Conservation (phyloP, 495 filamentous ascomycete species). For the Penicillium atrosanguineum region DNA sequence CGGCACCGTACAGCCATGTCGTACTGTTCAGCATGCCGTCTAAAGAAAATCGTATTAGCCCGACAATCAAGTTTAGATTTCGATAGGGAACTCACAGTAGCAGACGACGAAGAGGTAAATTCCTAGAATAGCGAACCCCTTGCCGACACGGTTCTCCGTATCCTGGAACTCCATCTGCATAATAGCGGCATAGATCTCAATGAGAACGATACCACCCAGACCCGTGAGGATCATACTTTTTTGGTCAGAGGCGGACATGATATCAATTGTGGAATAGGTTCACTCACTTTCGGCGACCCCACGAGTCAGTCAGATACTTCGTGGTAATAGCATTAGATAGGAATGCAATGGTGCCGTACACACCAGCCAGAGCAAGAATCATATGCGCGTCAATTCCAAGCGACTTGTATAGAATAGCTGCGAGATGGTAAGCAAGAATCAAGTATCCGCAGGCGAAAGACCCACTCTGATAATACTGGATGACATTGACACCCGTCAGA, state of each 20-base stretch:
- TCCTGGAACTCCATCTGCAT: constrained; percentile 58
- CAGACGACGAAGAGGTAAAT: constrained; percentile 58
- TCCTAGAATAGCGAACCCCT: constrained; percentile 59
- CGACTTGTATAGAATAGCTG: constrained; percentile 54
- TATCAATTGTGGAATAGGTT: background rate
- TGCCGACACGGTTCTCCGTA: constrained; percentile 52
- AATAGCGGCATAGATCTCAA: constrained; percentile 58
- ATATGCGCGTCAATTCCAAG: constrained; percentile 50
- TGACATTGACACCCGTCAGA: constrained; percentile 57
- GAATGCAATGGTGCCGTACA: constrained; percentile 57
- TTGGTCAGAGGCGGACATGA: background rate
- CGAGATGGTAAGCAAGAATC: background rate
- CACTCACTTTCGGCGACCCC: constrained; percentile 56
- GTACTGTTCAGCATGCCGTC: constrained; percentile 59
- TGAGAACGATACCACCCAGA: constrained; percentile 46
- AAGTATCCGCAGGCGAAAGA: background rate
- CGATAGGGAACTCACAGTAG: constrained; percentile 42
- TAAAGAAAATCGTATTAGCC: constrained; percentile 15
- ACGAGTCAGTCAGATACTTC: constrained; percentile 55
- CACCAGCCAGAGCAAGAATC: constrained; percentile 53
- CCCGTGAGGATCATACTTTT: constrained; percentile 53
- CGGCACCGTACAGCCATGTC: constrained; percentile 60
- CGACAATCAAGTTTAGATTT: background rate
- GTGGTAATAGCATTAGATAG: constrained; percentile 52
- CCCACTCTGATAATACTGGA: constrained; percentile 56